Conservation (phyloP, 345 rosid genomes). For the Melaleuca quinquenervia region DNA sequence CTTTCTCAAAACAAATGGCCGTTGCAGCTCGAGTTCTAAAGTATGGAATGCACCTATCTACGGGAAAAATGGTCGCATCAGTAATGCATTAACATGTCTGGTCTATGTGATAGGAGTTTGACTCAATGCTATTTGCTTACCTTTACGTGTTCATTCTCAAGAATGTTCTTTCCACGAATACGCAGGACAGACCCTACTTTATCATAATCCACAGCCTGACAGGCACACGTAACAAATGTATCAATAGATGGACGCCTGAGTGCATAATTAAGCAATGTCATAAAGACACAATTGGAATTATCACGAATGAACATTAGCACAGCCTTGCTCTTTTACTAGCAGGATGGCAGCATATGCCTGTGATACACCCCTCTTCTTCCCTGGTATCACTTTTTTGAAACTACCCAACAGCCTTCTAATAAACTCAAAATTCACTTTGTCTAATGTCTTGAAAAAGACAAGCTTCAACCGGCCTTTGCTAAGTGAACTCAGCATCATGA, state of each 20-base stretch:
- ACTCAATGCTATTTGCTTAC: constrained; percentile 15
- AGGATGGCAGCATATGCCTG: neutral
- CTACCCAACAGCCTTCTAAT: neutral
- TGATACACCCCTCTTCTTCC: neutral
- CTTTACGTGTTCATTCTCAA: constrained; percentile 87
- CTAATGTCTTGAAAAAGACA: neutral
- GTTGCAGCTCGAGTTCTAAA: constrained; percentile 67
- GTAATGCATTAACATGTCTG: neutral
- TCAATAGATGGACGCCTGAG: neutral
- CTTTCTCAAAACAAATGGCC: constrained; percentile 87
- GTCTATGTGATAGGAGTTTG: neutral
- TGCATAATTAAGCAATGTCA: neutral
- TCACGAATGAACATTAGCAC: neutral
- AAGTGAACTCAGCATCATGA: neutral
- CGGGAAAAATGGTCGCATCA: neutral
- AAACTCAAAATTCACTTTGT: neutral
- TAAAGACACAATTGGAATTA: neutral
- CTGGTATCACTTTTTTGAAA: neutral
- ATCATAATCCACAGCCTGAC: constrained; percentile 71
- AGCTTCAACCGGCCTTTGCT: neutral
- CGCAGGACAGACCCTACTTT: constrained; percentile 72
- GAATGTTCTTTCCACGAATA: constrained; percentile 75
- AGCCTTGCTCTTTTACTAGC: neutral
- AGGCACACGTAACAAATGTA: neutral
- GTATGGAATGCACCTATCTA: constrained; percentile 97